These are phyloP conservation scores for Hibiscus syriacus DNA, from an alignment of 345 rosid genomes.

Conservation along the genomic window DNA sequence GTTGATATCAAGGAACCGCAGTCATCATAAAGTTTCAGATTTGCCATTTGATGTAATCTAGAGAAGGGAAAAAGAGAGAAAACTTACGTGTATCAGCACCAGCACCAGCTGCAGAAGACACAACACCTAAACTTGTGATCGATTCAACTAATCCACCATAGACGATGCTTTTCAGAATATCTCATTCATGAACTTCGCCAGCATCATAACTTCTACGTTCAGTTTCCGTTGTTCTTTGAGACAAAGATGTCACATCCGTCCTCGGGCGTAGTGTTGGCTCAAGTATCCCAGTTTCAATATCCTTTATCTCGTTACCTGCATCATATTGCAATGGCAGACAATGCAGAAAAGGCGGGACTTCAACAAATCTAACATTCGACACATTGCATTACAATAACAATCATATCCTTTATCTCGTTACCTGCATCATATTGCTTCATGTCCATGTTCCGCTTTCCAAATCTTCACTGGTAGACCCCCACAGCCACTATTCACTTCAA, in stretches of 20 bases:
- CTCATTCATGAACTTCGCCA: constrained; percentile 32
- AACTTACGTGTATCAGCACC: constrained; percentile 71
- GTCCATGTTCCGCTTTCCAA: no score
- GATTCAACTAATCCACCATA: constrained; percentile 83
- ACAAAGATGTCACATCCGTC: not conserved
- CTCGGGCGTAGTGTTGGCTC: not conserved
- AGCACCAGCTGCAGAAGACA: constrained; percentile 83
- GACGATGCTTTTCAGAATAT: constrained; percentile 70
- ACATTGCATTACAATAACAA: not conserved
- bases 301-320: constrained; percentile 25
- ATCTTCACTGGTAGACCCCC: no score
- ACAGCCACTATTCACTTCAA: no score
- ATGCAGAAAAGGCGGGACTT: not conserved
- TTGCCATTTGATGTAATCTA: not conserved
- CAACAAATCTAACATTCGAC: not conserved
- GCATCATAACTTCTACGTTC: constrained; percentile 6
- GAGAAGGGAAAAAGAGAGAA: not conserved
- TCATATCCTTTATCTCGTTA: no score
- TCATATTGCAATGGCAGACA: not conserved
- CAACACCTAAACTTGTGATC: constrained; percentile 68
- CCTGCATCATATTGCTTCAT: no score
- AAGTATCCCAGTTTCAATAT: constrained; percentile 10
- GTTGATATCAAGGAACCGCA: not conserved
- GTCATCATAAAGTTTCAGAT: not conserved
- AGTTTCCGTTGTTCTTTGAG: constrained; percentile 5